Conservation (phyloP, 2,329 filamentous ascomycete species). For the Kalaharituber pfeilii region DNA sequence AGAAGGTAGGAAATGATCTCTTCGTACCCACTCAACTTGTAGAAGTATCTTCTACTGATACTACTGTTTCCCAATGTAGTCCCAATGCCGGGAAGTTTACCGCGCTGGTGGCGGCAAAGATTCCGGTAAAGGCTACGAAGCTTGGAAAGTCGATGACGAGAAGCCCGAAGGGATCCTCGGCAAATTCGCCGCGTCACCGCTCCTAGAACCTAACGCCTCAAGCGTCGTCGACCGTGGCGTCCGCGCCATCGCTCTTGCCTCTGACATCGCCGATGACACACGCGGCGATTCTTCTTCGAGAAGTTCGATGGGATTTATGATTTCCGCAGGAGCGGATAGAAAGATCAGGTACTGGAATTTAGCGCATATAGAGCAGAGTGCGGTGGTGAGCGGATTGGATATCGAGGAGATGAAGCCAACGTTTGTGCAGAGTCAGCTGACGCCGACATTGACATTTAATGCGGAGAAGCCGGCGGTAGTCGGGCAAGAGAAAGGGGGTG, state of each 20-base stretch:
- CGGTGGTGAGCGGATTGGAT: slow-evolving; percentile 61
- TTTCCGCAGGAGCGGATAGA: slow-evolving; percentile 77
- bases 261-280: slow-evolving; percentile 52
- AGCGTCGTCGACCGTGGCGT: slow-evolving; percentile 46
- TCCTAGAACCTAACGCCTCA: slow-evolving; percentile 40
- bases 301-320: slow-evolving; percentile 44
- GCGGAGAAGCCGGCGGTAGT: slow-evolving; percentile 41
- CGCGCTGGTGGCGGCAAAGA: slow-evolving; percentile 46
- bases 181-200: slow-evolving; percentile 52
- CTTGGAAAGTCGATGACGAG: slow-evolving; percentile 83
- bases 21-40: not conserved
- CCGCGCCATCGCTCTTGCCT: slow-evolving; percentile 54
- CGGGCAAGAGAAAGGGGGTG: slow-evolving; percentile 23
- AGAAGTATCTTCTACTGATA: no score
- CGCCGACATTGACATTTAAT: slow-evolving; percentile 45
- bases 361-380: slow-evolving; percentile 55
- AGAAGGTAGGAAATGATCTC: slow-evolving; percentile 41
- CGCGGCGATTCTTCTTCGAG: not conserved
- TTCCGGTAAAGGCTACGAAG: slow-evolving; percentile 49
- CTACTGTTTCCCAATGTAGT: not conserved
- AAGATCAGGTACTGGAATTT: slow-evolving; percentile 92
- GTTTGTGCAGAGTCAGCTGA: slow-evolving; percentile 49
- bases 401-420: slow-evolving; percentile 53
- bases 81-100: slow-evolving; percentile 75
- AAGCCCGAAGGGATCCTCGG: slow-evolving; percentile 70